phyloP scores from a whole-genome alignment of 2,329 filamentous ascomycete genomes.

The Ophiocordyceps unilateralis region DNA sequence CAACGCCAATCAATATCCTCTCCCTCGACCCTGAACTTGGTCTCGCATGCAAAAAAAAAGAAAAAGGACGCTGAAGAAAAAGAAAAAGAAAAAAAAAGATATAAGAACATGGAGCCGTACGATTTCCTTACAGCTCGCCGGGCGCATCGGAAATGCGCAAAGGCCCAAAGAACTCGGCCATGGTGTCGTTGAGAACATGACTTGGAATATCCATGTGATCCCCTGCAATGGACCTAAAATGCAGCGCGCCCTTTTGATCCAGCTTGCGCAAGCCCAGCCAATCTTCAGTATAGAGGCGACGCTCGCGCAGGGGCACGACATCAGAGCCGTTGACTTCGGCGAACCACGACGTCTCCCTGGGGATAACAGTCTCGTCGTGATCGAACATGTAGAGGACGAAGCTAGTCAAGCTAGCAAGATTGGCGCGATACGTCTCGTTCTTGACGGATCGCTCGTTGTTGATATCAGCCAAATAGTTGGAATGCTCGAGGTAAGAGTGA shows the following conservation, averaged over 20 bases:
- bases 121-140: slow-evolving; percentile 20
- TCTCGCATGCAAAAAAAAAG: too few relatives aligned
- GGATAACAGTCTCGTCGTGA: slow-evolving; percentile 70
- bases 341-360: slow-evolving; percentile 86
- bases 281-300: slow-evolving; percentile 69
- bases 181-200: slow-evolving; percentile 45
- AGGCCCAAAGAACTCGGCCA: slow-evolving; percentile 49
- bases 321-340: slow-evolving; percentile 62
- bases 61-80: too few relatives aligned
- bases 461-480: slow-evolving; percentile 84
- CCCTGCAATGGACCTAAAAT: slow-evolving; percentile 57
- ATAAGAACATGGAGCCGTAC: neutral
- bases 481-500: slow-evolving; percentile 57
- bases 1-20: too few relatives aligned
- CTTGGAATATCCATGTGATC: slow-evolving; percentile 69
- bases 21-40: too few relatives aligned
- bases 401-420: slow-evolving; percentile 51
- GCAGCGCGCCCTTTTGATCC: slow-evolving; percentile 62
- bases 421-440: slow-evolving; percentile 55
- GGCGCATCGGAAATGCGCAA: slow-evolving; percentile 17
- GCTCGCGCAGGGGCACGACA: slow-evolving; percentile 48
- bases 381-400: slow-evolving; percentile 85
- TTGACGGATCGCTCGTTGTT: slow-evolving; percentile 77
- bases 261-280: slow-evolving; percentile 75
- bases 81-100: neutral